phyloP scores from a whole-genome alignment of 2,329 filamentous ascomycete genomes.

The Colletotrichum sp. region DNA sequence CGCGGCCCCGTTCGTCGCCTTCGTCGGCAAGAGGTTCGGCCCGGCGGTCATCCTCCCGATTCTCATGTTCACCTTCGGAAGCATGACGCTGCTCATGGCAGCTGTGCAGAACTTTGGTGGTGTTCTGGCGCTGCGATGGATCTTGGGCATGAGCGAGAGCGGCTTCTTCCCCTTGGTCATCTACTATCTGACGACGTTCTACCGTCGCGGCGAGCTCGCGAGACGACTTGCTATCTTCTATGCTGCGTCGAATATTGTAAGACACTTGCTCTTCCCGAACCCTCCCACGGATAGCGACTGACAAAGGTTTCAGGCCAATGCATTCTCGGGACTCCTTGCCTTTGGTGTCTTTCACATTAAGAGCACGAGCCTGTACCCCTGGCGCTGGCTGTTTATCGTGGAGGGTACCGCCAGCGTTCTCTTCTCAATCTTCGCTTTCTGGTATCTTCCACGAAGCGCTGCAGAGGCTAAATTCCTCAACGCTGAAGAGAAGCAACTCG shows the following conservation, averaged over 20 bases:
- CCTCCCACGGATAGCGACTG: not conserved
- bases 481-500: constrained; percentile 69
- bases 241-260: constrained; percentile 23
- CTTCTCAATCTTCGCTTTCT: constrained; percentile 69
- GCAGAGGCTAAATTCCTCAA: constrained; percentile 69
- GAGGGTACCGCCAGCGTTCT: constrained; percentile 61
- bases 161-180: constrained; percentile 24
- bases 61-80: constrained; percentile 76
- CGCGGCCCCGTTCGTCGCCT: constrained; percentile 56
- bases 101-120: constrained; percentile 26
- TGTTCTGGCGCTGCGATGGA: constrained; percentile 22
- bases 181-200: constrained; percentile 24
- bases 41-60: constrained; percentile 70
- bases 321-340: constrained; percentile 20
- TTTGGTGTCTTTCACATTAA: constrained; percentile 31
- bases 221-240: constrained; percentile 21
- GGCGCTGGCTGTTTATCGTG: constrained; percentile 60
- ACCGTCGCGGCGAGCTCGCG: constrained; percentile 20
- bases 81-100: constrained; percentile 39
- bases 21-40: constrained; percentile 75
- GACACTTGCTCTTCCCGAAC: not conserved
- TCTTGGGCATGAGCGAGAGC: constrained; percentile 23
- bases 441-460: constrained; percentile 71
- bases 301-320: not conserved
- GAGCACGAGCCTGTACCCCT: constrained; percentile 51